Evolutionary conservation across 768 basidiomycete genomes (phyloP).

Genomic region (Macrolepiota fuliginosa): DNA sequence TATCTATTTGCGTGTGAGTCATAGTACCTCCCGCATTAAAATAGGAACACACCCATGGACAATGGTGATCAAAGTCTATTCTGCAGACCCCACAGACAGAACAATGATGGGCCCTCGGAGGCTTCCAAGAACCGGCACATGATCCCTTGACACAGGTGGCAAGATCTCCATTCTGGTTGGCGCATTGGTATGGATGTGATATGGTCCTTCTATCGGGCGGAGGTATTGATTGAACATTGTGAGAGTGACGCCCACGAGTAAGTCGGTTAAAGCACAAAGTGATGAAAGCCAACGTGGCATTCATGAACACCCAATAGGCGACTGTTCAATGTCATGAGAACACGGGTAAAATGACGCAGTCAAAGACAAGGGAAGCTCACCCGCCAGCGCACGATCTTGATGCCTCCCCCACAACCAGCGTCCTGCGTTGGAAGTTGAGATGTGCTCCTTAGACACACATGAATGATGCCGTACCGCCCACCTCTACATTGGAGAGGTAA

Average conservation of each 20-base stretch:
- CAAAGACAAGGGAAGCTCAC: constrained; percentile 16
- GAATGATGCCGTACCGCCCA: constrained; percentile 25
- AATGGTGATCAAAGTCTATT: constrained; percentile 45
- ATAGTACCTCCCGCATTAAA: not conserved
- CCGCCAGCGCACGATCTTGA: constrained; percentile 18
- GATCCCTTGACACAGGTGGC: constrained; percentile 30
- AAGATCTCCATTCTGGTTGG: constrained; percentile 29
- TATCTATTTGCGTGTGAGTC: constrained; percentile 22
- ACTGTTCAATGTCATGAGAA: constrained; percentile 17
- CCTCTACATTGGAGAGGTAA: constrained; percentile 29
- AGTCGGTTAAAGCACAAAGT: constrained; percentile 33
- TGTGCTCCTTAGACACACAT: not conserved
- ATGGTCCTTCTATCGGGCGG: constrained; percentile 29
- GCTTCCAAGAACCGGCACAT: constrained; percentile 39
- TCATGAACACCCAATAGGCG: constrained; percentile 27
- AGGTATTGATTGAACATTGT: constrained; percentile 27
- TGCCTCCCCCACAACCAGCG: constrained; percentile 28
- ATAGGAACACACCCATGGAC: constrained; percentile 37
- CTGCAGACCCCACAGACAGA: constrained; percentile 43
- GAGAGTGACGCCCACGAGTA: constrained; percentile 29
- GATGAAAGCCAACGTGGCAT: constrained; percentile 23
- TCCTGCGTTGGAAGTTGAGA: constrained; percentile 16
- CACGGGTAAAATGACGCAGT: not conserved
- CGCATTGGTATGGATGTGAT: constrained; percentile 39
- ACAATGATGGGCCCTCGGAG: constrained; percentile 43